These are phyloP conservation scores for Candida sphagnicola DNA, from an alignment of 805 yeast species.

Conservation along the genomic window DNA sequence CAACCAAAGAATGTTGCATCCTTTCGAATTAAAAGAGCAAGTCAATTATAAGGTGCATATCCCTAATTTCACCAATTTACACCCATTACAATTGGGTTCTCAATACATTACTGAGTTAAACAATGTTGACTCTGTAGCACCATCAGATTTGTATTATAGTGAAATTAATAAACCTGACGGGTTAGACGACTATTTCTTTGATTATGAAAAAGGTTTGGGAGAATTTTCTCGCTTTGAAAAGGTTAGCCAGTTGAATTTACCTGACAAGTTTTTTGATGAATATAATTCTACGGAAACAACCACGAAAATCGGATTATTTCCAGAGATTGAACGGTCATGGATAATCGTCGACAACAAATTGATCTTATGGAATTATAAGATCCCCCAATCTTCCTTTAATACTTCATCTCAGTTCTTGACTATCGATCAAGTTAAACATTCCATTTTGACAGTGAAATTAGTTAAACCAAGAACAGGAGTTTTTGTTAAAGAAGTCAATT, in stretches of 20 bases:
- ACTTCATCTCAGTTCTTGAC: conserved; percentile 58
- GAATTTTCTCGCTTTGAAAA: conserved; percentile 75
- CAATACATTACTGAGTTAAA: conserved; percentile 59
- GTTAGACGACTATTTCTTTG: conserved; percentile 63
- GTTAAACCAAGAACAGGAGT: conserved; percentile 80
- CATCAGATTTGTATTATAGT: conserved; percentile 49
- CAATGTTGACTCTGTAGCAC: conserved; percentile 56
- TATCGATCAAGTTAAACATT: conserved; percentile 76
- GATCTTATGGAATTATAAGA: conserved; percentile 78
- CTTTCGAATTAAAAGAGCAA: conserved; percentile 17
- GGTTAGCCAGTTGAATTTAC: conserved; percentile 63
- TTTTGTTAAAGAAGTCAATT: conserved; percentile 73
- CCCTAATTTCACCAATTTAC: conserved; percentile 47
- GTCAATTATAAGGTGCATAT: conserved; percentile 41
- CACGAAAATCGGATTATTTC: conserved; percentile 78
- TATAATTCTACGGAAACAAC: conserved; percentile 61
- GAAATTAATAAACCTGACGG: conserved; percentile 48
- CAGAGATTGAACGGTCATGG: conserved; percentile 83
- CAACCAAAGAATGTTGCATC: conserved; percentile 6
- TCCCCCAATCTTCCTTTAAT: conserved; percentile 45
- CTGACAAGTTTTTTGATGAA: conserved; percentile 75
- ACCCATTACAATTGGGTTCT: conserved; percentile 57
- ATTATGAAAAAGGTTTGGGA: conserved; percentile 40
- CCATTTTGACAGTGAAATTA: conserved; percentile 70
- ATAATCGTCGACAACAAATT: conserved; percentile 76